These are phyloP conservation scores for Phytophthora lateralis DNA, from an alignment of 352 stramenopile species.

Conservation along the genomic window DNA sequence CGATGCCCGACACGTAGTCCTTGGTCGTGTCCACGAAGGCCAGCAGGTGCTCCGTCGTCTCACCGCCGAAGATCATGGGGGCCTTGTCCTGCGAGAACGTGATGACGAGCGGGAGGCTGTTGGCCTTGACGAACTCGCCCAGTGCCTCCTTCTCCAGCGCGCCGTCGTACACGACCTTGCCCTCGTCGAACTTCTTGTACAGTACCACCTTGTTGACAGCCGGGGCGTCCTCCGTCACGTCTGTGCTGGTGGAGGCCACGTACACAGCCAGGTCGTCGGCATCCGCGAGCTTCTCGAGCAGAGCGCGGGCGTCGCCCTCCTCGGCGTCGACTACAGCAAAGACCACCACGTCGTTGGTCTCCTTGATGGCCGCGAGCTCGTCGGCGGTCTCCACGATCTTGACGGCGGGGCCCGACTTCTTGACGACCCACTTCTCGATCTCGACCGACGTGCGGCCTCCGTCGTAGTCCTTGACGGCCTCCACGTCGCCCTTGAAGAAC, in stretches of 20 bases:
- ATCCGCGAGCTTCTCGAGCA: slow-evolving; percentile 81
- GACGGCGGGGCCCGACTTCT: slow-evolving; percentile 91
- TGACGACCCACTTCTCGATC: slow-evolving; percentile 91
- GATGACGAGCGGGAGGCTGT: slow-evolving; percentile 90
- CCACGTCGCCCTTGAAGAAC: slow-evolving; percentile 90
- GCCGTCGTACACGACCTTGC: slow-evolving; percentile 78
- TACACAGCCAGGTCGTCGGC: slow-evolving; percentile 79
- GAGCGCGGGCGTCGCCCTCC: slow-evolving; percentile 65
- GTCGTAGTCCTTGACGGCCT: slow-evolving; percentile 87
- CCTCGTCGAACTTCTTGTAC: slow-evolving; percentile 90
- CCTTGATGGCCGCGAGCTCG: slow-evolving; percentile 80
- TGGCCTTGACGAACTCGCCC: slow-evolving; percentile 70
- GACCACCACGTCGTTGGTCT: slow-evolving; percentile 87
- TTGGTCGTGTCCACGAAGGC: slow-evolving; percentile 81
- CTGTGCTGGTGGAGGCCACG: slow-evolving; percentile 71
- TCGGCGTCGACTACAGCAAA: slow-evolving; percentile 84
- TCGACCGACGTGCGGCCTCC: slow-evolving; percentile 84
- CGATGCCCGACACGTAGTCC: slow-evolving; percentile 66
- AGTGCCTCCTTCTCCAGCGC: slow-evolving; percentile 73
- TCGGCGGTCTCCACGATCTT: slow-evolving; percentile 76
- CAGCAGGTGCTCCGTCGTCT: slow-evolving; percentile 88
- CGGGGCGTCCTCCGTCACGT: slow-evolving; percentile 60
- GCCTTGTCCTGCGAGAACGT: slow-evolving; percentile 91
- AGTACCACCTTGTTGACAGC: slow-evolving; percentile 74
- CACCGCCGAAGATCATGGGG: slow-evolving; percentile 90